Evolutionary conservation across 2,329 filamentous ascomycete species (phyloP), one percentile per base, ranked within the genome.

Genomic region (Monilinia laxa): DNA sequence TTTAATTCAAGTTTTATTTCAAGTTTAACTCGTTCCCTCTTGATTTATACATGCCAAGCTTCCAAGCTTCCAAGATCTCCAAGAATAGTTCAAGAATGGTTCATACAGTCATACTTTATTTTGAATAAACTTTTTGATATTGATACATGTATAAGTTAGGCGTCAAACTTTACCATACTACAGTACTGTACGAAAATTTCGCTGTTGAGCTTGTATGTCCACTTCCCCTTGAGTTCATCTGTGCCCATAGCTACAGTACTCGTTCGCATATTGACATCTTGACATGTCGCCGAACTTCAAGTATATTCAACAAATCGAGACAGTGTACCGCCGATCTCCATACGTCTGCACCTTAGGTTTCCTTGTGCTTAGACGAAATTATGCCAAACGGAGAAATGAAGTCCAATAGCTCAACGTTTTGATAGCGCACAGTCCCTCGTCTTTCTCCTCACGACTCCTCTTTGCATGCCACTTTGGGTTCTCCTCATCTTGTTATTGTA

Each of bases 391-490:
- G 4, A 60, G 28, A 38, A 35, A 14, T 60, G 58, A 45, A 60
- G 20, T 51, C 38, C 42, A 60, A 51, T 51, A 60, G 58, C 58
- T 51, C 51, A 38, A 60, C 28, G 28, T 60, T 60, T 49, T 60
- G 28, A 60, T 49, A 23, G 42, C 45, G 42, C 40, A 49, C 57
- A 49, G 28, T 49, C 28, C 25, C 31, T 49, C 4, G 9, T 49
- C 28, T 49, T 25, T 31, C 42, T 59, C 42, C n/a, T 35, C 42
- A 28, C 28, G 14, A 35, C 28, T 28, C 47, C 25, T 45, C 56
- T 23, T 58, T 23, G 28, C 40, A 16, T 47, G 25, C 42, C 14
- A 53, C 18, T 47, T 40, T 20, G 45, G 40, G 23, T 40, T 47
- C 42, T 11, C 25, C 12, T 25, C 42, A 31, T 40, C 56, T 14